Percentiles rank a stretch among this genome's conserved stretches.
Conservation (phyloP, 352 stramenopile species). For the Saprolegnia parasitica region DNA sequence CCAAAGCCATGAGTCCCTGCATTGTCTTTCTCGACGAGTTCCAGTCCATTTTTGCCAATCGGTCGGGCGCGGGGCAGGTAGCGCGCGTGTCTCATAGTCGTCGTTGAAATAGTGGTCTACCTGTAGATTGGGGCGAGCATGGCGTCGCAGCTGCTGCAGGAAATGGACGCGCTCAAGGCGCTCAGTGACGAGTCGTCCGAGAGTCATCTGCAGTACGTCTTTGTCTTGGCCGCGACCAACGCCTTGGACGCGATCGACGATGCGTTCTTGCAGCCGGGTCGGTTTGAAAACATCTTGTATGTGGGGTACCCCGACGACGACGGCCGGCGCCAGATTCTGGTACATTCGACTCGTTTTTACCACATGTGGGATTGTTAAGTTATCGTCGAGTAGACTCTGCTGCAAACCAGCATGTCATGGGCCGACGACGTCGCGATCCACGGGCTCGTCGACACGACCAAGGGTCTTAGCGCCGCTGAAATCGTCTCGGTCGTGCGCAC, state of each 20-base stretch:
- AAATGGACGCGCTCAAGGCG: constrained; percentile 68
- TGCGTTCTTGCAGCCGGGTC: constrained; percentile 75
- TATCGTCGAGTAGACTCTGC: constrained; percentile 4
- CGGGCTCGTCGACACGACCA: constrained; percentile 47
- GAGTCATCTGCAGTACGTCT: constrained; percentile 43
- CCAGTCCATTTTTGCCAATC: constrained; percentile 77
- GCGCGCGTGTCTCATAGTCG: constrained; percentile 12
- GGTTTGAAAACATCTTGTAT: constrained; percentile 80
- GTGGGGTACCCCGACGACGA: constrained; percentile 52
- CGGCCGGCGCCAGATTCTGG: constrained; percentile 59
- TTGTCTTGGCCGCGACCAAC: constrained; percentile 80
- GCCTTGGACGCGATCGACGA: constrained; percentile 66
- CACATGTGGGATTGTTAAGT: too few relatives aligned
- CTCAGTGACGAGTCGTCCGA: constrained; percentile 28
- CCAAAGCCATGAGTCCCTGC: constrained; percentile 66
- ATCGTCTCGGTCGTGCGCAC: constrained; percentile 22
- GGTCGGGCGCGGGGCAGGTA: constrained; percentile 59
- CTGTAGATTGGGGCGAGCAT: constrained; percentile 45
- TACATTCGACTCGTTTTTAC: too few relatives aligned
- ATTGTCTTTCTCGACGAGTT: constrained; percentile 88
- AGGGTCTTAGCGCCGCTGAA: constrained; percentile 58
- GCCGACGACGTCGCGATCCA: constrained; percentile 43
- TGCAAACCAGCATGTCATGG: constrained; percentile 58
- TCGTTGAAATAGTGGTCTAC: not conserved
- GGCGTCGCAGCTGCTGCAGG: constrained; percentile 81